A percentile compares a stretch with the other conserved stretches of the same genome.
phyloP scores from a whole-genome alignment of 495 filamentous ascomycete genomes.

The Aspergillus biplanus region DNA sequence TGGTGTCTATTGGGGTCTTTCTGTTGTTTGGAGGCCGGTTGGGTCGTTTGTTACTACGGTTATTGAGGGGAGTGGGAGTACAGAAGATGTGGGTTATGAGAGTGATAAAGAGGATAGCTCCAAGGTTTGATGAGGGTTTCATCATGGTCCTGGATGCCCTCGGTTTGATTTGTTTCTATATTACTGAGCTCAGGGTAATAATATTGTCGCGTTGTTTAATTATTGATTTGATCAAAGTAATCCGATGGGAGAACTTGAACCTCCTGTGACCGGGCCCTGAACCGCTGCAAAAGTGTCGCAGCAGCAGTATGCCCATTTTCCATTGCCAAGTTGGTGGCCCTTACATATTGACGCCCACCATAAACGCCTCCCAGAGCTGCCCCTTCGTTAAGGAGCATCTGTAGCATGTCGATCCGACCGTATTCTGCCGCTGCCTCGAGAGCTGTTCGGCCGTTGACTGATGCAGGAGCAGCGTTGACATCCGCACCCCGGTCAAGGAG shows the following conservation, averaged over 20 bases:
- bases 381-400: constrained; percentile 41
- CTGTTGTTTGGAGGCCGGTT: background rate
- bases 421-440: constrained; percentile 47
- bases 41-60: background rate
- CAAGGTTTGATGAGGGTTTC: too few relatives aligned
- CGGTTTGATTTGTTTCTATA: too few relatives aligned
- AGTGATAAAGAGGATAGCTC: background rate
- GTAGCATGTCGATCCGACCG: constrained; percentile 49
- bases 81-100: background rate
- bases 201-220: too few relatives aligned
- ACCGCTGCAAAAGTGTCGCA: too few relatives aligned
- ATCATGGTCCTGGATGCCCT: too few relatives aligned
- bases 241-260: too few relatives aligned
- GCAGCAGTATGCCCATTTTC: too few relatives aligned
- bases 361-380: constrained; percentile 31
- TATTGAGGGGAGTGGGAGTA: background rate
- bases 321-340: too few relatives aligned
- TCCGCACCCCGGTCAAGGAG: constrained; percentile 31
- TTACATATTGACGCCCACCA: background rate
- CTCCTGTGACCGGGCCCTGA: too few relatives aligned
- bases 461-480: constrained; percentile 34
- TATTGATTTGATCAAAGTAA: too few relatives aligned
- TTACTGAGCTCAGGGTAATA: too few relatives aligned
- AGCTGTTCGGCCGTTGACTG: constrained; percentile 39
- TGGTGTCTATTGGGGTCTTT: background rate